These are phyloP conservation scores for Fusarium mundagurra DNA, from an alignment of 2,329 filamentous ascomycete species.

Conservation along the genomic window DNA sequence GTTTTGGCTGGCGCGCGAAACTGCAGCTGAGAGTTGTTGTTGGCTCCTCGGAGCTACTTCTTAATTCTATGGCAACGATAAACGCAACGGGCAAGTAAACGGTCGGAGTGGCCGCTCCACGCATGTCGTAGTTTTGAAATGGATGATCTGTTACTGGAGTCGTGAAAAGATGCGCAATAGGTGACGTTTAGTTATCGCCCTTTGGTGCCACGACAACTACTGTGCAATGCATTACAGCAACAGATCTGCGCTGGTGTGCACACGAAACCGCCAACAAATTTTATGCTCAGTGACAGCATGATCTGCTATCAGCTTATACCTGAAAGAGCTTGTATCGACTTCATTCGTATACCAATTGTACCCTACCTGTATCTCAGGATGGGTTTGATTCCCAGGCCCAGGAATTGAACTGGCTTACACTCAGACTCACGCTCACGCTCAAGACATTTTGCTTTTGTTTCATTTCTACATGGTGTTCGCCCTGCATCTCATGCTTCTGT, in stretches of 20 bases:
- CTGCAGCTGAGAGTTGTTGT: neutral
- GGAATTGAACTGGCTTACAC: neutral
- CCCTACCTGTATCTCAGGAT: neutral
- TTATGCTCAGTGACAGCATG: slow-evolving; percentile 16
- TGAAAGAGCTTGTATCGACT: neutral
- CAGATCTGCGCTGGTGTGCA: slow-evolving; percentile 26
- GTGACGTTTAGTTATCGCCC: slow-evolving; percentile 28
- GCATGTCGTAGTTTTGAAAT: neutral
- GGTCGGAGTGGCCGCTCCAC: neutral
- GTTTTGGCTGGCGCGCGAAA: slow-evolving; percentile 29
- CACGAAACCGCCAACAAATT: slow-evolving; percentile 28
- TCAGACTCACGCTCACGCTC: slow-evolving; percentile 21
- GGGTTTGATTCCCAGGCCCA: neutral
- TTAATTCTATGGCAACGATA: neutral
- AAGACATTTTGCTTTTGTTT: slow-evolving; percentile 13
- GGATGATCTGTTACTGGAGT: slow-evolving; percentile 31
- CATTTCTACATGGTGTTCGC: slow-evolving; percentile 7
- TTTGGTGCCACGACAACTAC: slow-evolving; percentile 29
- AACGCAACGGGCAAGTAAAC: neutral
- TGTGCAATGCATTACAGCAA: slow-evolving; percentile 15
- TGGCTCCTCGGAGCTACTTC: slow-evolving; percentile 6
- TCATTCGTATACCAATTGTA: neutral
- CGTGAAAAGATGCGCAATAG: slow-evolving; percentile 4
- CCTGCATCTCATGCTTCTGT: slow-evolving; percentile 17
- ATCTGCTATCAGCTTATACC: slow-evolving; percentile 11